Conservation (phyloP, 441 rosid species). For the Kokia cookei region DNA sequence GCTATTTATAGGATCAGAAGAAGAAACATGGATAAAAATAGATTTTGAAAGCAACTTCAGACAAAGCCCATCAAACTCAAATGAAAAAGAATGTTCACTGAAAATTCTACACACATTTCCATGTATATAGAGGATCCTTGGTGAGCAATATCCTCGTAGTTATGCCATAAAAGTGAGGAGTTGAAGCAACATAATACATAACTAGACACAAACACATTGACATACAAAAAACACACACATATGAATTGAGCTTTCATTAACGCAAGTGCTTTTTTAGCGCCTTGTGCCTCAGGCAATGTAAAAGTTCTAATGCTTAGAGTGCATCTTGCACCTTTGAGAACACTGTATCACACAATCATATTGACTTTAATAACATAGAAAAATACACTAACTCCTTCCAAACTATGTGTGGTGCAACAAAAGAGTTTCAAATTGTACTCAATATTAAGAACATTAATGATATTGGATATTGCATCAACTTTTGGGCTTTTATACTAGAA, state of each 20-base stretch:
- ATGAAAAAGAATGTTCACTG: not conserved
- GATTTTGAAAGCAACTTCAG: not conserved
- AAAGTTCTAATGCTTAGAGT: not conserved
- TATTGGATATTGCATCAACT: not conserved
- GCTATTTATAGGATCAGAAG: not conserved
- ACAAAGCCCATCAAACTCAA: not conserved
- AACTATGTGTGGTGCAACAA: not conserved
- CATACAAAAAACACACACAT: not conserved
- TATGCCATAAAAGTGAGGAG: not conserved
- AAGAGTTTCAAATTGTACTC: not conserved
- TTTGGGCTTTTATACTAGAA: not conserved
- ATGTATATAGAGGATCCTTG: not conserved
- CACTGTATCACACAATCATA: not conserved
- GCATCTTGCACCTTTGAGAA: not conserved
- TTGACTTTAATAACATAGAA: not conserved
- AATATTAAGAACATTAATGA: not conserved
- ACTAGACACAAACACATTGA: not conserved
- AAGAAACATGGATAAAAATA: not conserved
- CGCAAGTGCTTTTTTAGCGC: not conserved
- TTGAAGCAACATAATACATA: not conserved
- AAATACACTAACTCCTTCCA: not conserved
- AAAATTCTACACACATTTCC: not conserved
- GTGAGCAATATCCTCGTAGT: not conserved
- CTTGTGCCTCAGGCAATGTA: not conserved
- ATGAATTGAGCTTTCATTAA: not conserved